These are phyloP conservation scores for Isoetes taiwanensis DNA, from an alignment of 75 land plant species.

Conservation along the genomic window DNA sequence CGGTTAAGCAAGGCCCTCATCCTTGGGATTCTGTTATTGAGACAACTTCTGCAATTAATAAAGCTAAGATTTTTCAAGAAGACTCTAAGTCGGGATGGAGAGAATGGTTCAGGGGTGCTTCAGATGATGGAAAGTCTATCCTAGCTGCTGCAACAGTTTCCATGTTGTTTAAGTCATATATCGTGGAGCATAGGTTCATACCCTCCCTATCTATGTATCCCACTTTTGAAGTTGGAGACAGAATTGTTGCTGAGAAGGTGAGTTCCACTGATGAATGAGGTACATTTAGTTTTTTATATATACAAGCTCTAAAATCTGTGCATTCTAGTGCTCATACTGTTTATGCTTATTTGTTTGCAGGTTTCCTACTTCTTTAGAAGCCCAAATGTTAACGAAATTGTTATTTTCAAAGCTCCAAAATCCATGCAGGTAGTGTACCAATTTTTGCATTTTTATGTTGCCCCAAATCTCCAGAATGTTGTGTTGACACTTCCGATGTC, in stretches of 20 bases:
- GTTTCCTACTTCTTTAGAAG: conserved; percentile 1
- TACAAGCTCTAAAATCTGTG: too few relatives aligned
- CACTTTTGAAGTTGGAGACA: conserved; percentile 4
- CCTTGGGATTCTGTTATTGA: too few relatives aligned
- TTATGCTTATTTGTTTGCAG: too few relatives aligned
- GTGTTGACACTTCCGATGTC: too few relatives aligned
- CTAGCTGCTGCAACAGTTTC: neutral
- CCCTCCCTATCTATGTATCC: conserved; percentile 1
- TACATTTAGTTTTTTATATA: too few relatives aligned
- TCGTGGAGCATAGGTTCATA: neutral
- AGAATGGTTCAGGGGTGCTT: neutral
- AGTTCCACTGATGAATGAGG: too few relatives aligned
- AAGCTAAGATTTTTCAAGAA: too few relatives aligned
- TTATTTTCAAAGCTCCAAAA: conserved; percentile 4
- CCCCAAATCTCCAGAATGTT: too few relatives aligned
- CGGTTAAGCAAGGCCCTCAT: too few relatives aligned
- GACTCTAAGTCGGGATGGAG: too few relatives aligned
- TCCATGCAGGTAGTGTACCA: neutral
- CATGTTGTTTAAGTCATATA: neutral
- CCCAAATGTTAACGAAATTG: conserved; percentile 4
- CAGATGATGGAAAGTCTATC: conserved; percentile 1
- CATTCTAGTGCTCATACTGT: too few relatives aligned
- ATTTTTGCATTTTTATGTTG: neutral
- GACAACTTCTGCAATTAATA: too few relatives aligned
- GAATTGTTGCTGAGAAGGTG: conserved; percentile 6